A percentile compares a stretch with the other conserved stretches of the same genome.
Evolutionary conservation across 169 alveolate genomes (phyloP).

Genomic region (Eimeria tenella): DNA sequence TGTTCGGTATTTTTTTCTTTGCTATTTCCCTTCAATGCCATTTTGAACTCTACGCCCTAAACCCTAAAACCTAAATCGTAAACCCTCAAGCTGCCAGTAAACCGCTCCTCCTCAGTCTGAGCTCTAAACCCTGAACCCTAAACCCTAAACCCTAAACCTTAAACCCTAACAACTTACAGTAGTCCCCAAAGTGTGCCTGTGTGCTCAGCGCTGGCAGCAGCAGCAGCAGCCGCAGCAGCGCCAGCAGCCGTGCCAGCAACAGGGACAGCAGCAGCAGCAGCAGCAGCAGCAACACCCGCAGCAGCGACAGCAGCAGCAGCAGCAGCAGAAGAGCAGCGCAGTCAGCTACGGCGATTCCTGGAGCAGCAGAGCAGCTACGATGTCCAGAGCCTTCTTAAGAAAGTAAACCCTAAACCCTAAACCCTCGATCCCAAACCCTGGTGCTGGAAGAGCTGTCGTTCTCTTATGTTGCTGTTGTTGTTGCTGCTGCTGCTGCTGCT

Average conservation of each 20-base stretch:
- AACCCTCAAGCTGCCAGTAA: too few species aligned
- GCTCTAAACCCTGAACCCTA: neutral
- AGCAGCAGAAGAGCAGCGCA: neutral
- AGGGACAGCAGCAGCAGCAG: neutral
- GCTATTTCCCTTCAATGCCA: too few species aligned
- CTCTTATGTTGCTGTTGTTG: neutral
- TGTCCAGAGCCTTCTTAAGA: conserved; percentile 1
- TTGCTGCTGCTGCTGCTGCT: conserved; percentile 22
- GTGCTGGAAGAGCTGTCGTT: neutral
- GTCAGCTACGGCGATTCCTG: neutral
- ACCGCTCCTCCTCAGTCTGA: neutral
- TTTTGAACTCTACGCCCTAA: neutral
- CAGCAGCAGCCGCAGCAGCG: neutral
- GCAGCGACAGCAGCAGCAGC: neutral
- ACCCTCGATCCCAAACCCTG: neutral
- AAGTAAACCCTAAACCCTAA: conserved; percentile 31
- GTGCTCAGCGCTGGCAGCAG: conserved; percentile 40
- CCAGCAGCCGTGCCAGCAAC: too few species aligned
- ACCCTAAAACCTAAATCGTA: too few species aligned
- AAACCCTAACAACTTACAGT: too few species aligned
- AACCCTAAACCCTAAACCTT: neutral
- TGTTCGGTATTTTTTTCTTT: too few species aligned
- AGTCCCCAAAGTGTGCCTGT: too few species aligned
- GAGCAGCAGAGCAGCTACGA: conserved; percentile 37
- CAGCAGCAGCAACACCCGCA: conserved; percentile 7